Evolutionary conservation across 257 asterid species (phyloP).

Genomic region (Solanum virginianum): DNA sequence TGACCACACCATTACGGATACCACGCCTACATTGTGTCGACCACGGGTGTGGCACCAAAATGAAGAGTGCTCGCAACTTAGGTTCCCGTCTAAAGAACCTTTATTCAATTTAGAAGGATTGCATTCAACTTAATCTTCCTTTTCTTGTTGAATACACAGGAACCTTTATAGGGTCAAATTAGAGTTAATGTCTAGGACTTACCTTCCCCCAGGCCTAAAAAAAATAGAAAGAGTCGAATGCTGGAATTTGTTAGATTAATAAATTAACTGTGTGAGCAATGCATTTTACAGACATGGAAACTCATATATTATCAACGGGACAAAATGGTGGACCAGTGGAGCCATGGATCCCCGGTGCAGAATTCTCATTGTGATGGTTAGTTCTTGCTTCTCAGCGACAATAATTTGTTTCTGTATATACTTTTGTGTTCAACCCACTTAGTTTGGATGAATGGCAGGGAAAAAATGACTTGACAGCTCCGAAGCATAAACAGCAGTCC

Average conservation of each 20-base stretch:
- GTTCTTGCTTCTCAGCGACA: slow-evolving; percentile 6
- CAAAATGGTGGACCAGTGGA: slow-evolving; percentile 98
- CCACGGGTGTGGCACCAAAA: not conserved
- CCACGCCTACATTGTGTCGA: not conserved
- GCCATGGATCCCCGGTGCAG: slow-evolving; percentile 99
- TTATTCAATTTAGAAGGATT: not conserved
- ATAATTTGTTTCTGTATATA: not conserved
- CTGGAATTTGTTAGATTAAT: not conserved
- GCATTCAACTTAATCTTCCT: not conserved
- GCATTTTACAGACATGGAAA: slow-evolving; percentile 42
- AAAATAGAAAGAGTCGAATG: not conserved
- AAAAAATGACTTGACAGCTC: slow-evolving; percentile 76
- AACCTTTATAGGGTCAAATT: not conserved
- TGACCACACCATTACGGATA: not conserved
- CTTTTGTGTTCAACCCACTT: not conserved
- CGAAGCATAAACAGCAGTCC: slow-evolving; percentile 80
- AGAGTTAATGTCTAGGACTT: not conserved
- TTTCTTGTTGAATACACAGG: not conserved
- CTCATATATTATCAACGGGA: slow-evolving; percentile 77
- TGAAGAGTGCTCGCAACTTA: not conserved
- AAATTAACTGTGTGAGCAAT: not conserved
- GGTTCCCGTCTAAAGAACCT: not conserved
- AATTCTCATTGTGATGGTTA: slow-evolving; percentile 86
- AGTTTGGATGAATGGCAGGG: slow-evolving; percentile 47
- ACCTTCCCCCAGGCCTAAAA: not conserved